Percentiles rank a stretch among this genome's conserved stretches.
Evolutionary conservation across 768 basidiomycete genomes (phyloP).

Genomic region (Suillus cothurnatus): DNA sequence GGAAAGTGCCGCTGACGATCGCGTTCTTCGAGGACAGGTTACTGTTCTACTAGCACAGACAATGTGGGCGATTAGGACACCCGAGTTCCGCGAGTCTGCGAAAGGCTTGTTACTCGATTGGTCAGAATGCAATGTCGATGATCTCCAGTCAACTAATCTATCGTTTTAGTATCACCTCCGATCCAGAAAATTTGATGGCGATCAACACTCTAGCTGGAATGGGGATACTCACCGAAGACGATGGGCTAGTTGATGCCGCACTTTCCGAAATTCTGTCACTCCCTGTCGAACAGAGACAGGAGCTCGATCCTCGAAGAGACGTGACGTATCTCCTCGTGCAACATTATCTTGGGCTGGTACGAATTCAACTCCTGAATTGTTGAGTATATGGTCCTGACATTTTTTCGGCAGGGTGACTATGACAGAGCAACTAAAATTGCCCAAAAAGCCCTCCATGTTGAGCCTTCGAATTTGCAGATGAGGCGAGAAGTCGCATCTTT

Average conservation of each 20-base stretch:
- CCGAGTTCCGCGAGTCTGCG: slow-evolving; percentile 76
- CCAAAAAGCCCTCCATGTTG: slow-evolving; percentile 57
- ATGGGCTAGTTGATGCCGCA: slow-evolving; percentile 81
- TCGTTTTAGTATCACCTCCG: slow-evolving; percentile 63
- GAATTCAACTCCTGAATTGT: slow-evolving; percentile 15
- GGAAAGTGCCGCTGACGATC: slow-evolving; percentile 51
- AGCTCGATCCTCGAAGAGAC: slow-evolving; percentile 69
- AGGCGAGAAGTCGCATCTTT: slow-evolving; percentile 59
- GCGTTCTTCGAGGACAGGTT: slow-evolving; percentile 61
- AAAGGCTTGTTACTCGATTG: slow-evolving; percentile 81
- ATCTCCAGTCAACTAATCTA: slow-evolving; percentile 10
- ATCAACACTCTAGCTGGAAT: slow-evolving; percentile 88
- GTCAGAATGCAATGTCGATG: slow-evolving; percentile 43
- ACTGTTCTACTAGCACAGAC: slow-evolving; percentile 81
- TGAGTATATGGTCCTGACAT: slow-evolving; percentile 3
- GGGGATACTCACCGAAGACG: slow-evolving; percentile 81
- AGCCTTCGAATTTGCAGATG: slow-evolving; percentile 52
- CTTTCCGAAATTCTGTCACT: slow-evolving; percentile 77
- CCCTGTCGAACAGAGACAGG: slow-evolving; percentile 62
- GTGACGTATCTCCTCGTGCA: slow-evolving; percentile 73
- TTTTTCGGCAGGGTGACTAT: slow-evolving; percentile 44
- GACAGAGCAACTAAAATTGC: slow-evolving; percentile 51
- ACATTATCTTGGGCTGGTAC: slow-evolving; percentile 74
- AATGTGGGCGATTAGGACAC: slow-evolving; percentile 79
- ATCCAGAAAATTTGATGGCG: slow-evolving; percentile 78